phyloP scores from a whole-genome alignment of 2,329 filamentous ascomycete genomes.

The Fusarium fujikuroi region DNA sequence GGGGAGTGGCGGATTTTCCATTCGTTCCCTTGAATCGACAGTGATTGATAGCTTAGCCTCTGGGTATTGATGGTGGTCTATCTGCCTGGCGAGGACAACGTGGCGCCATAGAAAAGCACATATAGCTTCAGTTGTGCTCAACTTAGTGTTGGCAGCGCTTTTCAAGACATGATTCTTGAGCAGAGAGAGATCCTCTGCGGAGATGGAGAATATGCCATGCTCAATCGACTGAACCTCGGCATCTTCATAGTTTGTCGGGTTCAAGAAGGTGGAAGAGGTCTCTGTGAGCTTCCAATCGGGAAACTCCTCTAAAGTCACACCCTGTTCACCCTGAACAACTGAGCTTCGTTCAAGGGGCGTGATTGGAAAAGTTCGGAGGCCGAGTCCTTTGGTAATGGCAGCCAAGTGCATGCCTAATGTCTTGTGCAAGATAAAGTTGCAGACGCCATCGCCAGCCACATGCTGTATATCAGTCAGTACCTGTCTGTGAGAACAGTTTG shows the following conservation, averaged over 20 bases:
- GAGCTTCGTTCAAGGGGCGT: not conserved
- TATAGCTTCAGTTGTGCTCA: constrained; percentile 2
- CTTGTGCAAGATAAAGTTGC: constrained; percentile 11
- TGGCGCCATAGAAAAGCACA: constrained; percentile 15
- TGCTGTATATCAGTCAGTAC: not conserved
- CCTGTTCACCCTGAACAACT: not conserved
- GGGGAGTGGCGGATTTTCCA: not conserved
- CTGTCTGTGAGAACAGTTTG: fast-evolving
- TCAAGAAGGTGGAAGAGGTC: not conserved
- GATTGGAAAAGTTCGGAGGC: not conserved
- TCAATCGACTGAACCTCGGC: not conserved
- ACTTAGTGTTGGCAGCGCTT: not conserved
- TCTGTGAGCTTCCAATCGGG: constrained; percentile 13
- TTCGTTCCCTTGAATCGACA: constrained; percentile 1
- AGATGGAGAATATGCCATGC: constrained; percentile 10
- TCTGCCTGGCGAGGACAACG: not conserved
- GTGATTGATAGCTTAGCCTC: constrained; percentile 11
- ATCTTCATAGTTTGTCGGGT: not conserved
- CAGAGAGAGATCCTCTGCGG: not conserved
- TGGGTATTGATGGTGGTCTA: not conserved
- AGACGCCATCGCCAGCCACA: constrained; percentile 14
- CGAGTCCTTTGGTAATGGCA: not conserved
- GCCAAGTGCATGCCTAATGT: constrained; percentile 11
- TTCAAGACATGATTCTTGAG: not conserved
- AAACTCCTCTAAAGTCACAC: not conserved